Base-by-base conservation (phyloP, 2,329 filamentous ascomycete genomes). In the Diaporthe velutina region DNA sequence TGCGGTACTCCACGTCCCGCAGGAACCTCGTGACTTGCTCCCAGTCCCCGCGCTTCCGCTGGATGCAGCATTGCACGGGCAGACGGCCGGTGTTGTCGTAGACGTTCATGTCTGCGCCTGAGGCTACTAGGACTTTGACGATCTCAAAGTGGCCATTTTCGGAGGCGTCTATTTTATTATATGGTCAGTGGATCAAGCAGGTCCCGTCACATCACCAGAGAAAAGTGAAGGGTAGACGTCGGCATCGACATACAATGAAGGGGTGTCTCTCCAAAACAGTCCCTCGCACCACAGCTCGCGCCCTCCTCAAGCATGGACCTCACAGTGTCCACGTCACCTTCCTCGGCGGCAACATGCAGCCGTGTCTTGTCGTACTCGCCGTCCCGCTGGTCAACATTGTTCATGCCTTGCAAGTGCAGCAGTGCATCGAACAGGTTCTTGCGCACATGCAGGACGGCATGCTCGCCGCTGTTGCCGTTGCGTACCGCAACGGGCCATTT, bases 401-500 rank as follows among this genome's bases (percentile, higher is more conserved):
- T 48, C 70, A 71, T 48, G 25, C 40, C 45, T 40, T 71, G 70
- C 25, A 71, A 28, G 55, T 71, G 50, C 8, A 71, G 52, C 28
- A 71, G 30, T 7, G 70, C 70, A 38, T 71, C 70, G 13, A 71
- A 71, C 5, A 71, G 40, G 40, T 71, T 71, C 70, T 71, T 71
- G 25, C 70, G 52, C 30, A 71, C 70, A 15, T 71, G 42, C 12
- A 60, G 6, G 5, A 61, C 40, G 2, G 52, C 35, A 33, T 60
- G 40, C 4, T 71, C 55, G 2, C 54, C 70, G 19, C 6, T 25
- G 22, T 42, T 60, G 2, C 50, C 50, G 8, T 71, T 71, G 7
- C 70, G 3, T 1, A 71, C 57, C 3, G 54, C 70, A 13, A 71
- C 40, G 10, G 70, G 70, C 70, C 70, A 71, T 28, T 60, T 71